phyloP scores from a whole-genome alignment of 2,329 filamentous ascomycete species.

The Ceratocystis ficicola region DNA sequence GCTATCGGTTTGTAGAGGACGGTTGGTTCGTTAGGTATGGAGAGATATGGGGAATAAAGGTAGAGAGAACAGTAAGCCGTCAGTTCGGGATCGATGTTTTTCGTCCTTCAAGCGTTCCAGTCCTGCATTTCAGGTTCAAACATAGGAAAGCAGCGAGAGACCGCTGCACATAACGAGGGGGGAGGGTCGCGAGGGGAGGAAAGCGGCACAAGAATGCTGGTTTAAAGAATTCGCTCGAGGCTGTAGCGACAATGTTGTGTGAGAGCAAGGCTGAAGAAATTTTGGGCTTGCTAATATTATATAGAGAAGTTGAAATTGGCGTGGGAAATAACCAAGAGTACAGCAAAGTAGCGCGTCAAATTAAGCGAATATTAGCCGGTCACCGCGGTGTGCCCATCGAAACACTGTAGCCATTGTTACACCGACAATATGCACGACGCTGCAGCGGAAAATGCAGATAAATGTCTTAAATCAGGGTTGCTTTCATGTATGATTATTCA shows the following conservation, averaged over 20 bases:
- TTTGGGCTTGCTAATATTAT: constrained; percentile 22
- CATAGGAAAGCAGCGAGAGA: constrained; percentile 21
- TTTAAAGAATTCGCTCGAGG: constrained; percentile 26
- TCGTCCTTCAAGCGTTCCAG: constrained; percentile 22
- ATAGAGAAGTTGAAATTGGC: constrained; percentile 22
- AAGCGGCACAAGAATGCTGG: constrained; percentile 24
- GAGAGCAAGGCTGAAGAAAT: constrained; percentile 23
- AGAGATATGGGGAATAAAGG: not conserved
- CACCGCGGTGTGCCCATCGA: not conserved
- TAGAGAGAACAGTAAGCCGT: constrained; percentile 1
- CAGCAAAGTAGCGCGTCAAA: constrained; percentile 4
- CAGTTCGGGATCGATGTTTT: constrained; percentile 19
- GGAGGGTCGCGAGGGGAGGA: constrained; percentile 27
- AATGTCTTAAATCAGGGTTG: not conserved
- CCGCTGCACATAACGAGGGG: constrained; percentile 26
- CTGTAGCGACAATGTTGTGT: constrained; percentile 26
- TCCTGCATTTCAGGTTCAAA: constrained; percentile 22
- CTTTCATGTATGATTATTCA: too few species aligned
- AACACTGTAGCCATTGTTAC: not conserved
- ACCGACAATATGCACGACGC: not conserved
- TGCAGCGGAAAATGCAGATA: not conserved
- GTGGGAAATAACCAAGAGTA: constrained; percentile 21
- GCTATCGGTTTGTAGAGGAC: not conserved
- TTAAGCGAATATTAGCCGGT: constrained; percentile 11
- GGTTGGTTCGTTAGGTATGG: not conserved